Conservation (phyloP, 441 rosid species). For the Pelargonium fulgidum region DNA sequence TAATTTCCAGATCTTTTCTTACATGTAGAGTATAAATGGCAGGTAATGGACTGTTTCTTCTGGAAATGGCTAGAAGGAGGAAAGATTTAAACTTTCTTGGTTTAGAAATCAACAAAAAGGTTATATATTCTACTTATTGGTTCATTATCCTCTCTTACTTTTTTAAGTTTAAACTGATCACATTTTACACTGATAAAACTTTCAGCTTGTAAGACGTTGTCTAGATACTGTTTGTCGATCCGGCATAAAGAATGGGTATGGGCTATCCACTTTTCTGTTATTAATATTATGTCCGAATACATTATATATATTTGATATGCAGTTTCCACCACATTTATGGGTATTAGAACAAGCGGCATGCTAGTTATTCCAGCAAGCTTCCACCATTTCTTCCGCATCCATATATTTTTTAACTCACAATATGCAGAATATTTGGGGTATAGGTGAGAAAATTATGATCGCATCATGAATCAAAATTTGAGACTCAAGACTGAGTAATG, state of each 20-base stretch:
- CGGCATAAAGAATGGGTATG: conserved; percentile 48
- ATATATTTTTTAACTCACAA: no score
- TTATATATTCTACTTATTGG: conserved; percentile 18
- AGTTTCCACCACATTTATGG: no score
- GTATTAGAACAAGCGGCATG: no score
- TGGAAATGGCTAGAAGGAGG: conserved; percentile 54
- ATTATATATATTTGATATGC: no score
- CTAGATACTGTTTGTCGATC: conserved; percentile 36
- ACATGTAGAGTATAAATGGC: conserved; percentile 21
- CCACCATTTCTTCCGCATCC: no score
- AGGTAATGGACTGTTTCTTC: conserved; percentile 61
- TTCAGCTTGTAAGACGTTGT: conserved; percentile 52
- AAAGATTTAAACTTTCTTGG: conserved; percentile 65
- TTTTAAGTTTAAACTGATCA: conserved; percentile 14
- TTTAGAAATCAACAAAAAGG: conserved; percentile 62
- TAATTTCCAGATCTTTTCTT: conserved; percentile 7
- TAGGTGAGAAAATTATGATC: no score
- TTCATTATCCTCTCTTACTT: conserved; percentile 11
- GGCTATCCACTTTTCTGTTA: conserved; percentile 15
- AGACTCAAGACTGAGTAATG: no score
- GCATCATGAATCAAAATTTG: no score
- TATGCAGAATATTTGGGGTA: no score
- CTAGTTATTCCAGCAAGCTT: no score
- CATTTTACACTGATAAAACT: conserved; percentile 7
- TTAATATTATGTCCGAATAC: neutral